Evolutionary conservation across 2,329 filamentous ascomycete genomes (phyloP).

Genomic region (Diaporthe batatas): DNA sequence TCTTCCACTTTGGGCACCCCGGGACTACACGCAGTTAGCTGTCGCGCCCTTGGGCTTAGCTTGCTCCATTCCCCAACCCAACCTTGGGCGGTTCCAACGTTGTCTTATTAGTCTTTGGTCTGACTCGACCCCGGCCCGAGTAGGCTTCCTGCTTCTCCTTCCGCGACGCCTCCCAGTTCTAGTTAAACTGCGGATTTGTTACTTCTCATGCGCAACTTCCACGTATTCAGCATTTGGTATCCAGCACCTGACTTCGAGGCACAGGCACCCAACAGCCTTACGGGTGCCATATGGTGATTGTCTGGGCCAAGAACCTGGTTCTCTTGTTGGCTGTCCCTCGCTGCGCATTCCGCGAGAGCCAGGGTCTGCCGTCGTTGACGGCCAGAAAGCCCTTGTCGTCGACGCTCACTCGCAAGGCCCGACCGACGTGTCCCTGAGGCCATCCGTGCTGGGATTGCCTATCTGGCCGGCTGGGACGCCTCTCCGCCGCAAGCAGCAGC

Average conservation of each 20-base stretch:
- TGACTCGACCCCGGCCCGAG: slow-evolving; percentile 25
- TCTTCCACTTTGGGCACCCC: neutral
- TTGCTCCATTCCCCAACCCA: slow-evolving; percentile 8
- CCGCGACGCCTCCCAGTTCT: slow-evolving; percentile 13
- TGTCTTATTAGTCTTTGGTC: slow-evolving; percentile 16
- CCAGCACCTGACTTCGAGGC: neutral
- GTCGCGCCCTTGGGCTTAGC: slow-evolving; percentile 20
- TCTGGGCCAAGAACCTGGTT: neutral
- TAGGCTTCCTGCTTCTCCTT: slow-evolving; percentile 1
- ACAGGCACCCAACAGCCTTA: neutral
- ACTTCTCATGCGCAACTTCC: slow-evolving; percentile 6
- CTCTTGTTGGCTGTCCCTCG: neutral
- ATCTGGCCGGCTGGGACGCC: neutral
- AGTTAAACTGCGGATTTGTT: neutral
- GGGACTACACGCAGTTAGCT: neutral
- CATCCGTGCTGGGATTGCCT: slow-evolving; percentile 1
- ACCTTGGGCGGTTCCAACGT: slow-evolving; percentile 10
- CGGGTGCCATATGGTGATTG: neutral
- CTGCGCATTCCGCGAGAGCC: slow-evolving; percentile 22
- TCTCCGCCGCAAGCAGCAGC: neutral
- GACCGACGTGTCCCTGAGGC: neutral
- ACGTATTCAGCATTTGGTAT: neutral
- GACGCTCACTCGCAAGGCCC: neutral
- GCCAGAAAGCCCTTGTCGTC: neutral
- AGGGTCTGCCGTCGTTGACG: neutral